Conservation (phyloP, 169 alveolate species). For the Babesia ovata region DNA sequence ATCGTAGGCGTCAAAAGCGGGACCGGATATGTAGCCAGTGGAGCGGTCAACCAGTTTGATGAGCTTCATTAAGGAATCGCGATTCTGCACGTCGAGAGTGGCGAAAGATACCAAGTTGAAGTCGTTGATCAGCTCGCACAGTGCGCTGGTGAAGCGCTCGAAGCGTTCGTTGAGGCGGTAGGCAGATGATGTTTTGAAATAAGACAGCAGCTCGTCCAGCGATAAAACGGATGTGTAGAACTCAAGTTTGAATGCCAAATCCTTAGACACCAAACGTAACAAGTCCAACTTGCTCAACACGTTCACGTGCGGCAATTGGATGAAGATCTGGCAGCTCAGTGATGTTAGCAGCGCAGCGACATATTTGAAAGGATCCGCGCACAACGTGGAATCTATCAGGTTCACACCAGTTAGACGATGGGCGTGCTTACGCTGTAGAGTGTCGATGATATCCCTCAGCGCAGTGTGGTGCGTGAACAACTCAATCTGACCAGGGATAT, state of each 20-base stretch:
- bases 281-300: conserved; percentile 89
- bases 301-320: conserved; percentile 94
- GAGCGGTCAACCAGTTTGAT: conserved; percentile 80
- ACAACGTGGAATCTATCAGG: conserved; percentile 90
- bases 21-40: conserved; percentile 80
- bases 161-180: conserved; percentile 36
- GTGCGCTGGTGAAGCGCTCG: conserved; percentile 41
- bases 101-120: conserved; percentile 72
- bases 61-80: conserved; percentile 76
- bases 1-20: conserved; percentile 20
- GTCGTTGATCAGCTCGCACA: conserved; percentile 64
- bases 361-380: conserved; percentile 88
- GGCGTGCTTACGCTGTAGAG: conserved; percentile 76
- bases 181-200: conserved; percentile 21
- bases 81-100: conserved; percentile 84
- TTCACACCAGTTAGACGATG: conserved; percentile 72
- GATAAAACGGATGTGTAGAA: conserved; percentile 45
- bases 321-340: conserved; percentile 90
- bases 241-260: conserved; percentile 70
- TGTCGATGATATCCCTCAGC: conserved; percentile 80
- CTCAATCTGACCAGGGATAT: conserved; percentile 97
- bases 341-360: conserved; percentile 91
- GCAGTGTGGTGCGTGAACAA: conserved; percentile 92
- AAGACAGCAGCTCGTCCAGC: conserved; percentile 32
- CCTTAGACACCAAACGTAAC: conserved; percentile 75